Percentiles rank a stretch among this genome's conserved stretches.
These are phyloP conservation scores for Casuarina cunninghamiana DNA, from an alignment of 306 rosid species.

Conservation along the genomic window DNA sequence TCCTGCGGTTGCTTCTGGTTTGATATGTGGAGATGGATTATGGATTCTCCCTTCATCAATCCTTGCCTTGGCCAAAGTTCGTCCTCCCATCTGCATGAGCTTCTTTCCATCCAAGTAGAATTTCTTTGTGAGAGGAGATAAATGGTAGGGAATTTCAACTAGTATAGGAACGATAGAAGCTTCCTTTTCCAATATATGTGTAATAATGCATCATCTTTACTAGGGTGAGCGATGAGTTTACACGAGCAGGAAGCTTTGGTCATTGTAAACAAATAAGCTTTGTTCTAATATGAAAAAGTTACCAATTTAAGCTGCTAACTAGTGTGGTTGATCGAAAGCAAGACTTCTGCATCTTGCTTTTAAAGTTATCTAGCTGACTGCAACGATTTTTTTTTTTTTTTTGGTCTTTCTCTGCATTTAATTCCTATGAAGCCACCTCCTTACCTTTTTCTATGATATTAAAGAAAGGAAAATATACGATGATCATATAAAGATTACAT, in stretches of 20 bases:
- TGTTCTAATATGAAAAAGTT: background rate
- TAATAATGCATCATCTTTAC: conserved; percentile 13
- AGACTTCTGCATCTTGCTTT: no score
- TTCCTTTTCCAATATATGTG: background rate
- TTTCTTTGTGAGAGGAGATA: conserved; percentile 8
- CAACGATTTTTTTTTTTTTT: no score
- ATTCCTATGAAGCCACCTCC: no score
- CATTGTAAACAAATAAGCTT: background rate
- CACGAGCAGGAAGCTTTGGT: conserved; percentile 2
- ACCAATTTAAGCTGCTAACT: background rate
- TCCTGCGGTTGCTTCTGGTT: conserved; percentile 97
- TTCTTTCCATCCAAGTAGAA: conserved; percentile 51
- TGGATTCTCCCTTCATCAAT: conserved; percentile 95
- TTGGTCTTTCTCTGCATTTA: no score
- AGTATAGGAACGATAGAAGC: background rate
- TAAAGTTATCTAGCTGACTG: no score
- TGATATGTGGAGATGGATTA: conserved; percentile 95
- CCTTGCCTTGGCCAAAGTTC: conserved; percentile 76
- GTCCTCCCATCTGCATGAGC: conserved; percentile 94
- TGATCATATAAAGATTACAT: no score
- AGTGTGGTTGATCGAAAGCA: no score
- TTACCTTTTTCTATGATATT: no score
- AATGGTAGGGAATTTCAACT: conserved; percentile 4
- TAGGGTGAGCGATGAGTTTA: background rate
- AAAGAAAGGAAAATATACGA: no score